A percentile compares a stretch with the other conserved stretches of the same genome.
Conservation (phyloP, 768 basidiomycete species). For the Amanita pallidorosea region DNA sequence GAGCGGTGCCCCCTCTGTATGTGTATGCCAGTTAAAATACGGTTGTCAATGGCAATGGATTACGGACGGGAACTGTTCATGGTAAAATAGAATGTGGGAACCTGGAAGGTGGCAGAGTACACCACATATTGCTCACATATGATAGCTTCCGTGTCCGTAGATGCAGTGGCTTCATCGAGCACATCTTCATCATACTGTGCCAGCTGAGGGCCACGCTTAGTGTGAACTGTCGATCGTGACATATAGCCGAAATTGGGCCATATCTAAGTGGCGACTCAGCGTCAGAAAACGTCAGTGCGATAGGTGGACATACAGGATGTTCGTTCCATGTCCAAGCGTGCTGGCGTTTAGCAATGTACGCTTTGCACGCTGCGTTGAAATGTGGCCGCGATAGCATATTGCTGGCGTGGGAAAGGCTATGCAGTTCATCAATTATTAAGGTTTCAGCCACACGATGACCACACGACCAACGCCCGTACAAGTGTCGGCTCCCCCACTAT, state of each 20-base stretch:
- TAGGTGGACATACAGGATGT: conserved; percentile 33
- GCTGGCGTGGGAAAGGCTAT: conserved; percentile 34
- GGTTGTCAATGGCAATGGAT: conserved; percentile 2
- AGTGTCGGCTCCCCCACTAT: conserved; percentile 43
- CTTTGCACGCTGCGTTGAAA: conserved; percentile 52
- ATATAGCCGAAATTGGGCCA: conserved; percentile 35
- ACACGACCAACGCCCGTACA: conserved; percentile 25
- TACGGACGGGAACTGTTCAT: conserved; percentile 59
- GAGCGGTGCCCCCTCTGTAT: conserved; percentile 55
- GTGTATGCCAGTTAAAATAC: conserved; percentile 18
- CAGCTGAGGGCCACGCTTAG: conserved; percentile 2
- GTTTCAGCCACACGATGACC: conserved; percentile 46
- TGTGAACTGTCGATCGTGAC: conserved; percentile 23
- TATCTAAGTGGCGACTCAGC: conserved; percentile 15
- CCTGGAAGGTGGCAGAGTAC: conserved; percentile 69
- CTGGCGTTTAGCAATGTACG: conserved; percentile 15
- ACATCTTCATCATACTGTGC: conserved; percentile 23
- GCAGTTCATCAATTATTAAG: conserved; percentile 47
- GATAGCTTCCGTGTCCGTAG: conserved; percentile 20
- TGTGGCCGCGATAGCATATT: conserved; percentile 42
- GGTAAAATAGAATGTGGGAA: conserved; percentile 79
- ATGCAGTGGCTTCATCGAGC: conserved; percentile 19
- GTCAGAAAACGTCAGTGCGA: not conserved
- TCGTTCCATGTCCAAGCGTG: conserved; percentile 54
- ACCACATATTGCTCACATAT: conserved; percentile 57